Conservation (phyloP, 768 basidiomycete genomes). For the Porphyrellus cyaneotinctus region DNA sequence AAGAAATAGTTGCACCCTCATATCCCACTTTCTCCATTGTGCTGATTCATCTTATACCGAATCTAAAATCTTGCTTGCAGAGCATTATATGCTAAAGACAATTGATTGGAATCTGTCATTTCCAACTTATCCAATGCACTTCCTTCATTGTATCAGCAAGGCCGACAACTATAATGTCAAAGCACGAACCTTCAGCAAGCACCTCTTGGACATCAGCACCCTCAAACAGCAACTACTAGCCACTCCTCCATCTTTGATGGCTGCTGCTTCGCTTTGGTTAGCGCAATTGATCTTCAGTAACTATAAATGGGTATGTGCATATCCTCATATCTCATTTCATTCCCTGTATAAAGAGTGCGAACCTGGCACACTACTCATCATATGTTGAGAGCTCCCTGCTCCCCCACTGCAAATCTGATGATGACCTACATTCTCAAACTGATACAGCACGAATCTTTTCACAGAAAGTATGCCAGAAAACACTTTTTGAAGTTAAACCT, state of each 20-base stretch:
- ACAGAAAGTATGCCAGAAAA: conserved; percentile 85
- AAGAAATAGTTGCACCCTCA: conserved; percentile 90
- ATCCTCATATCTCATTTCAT: not conserved
- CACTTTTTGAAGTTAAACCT: conserved; percentile 79
- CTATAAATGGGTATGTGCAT: conserved; percentile 74
- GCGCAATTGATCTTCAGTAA: conserved; percentile 75
- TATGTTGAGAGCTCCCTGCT: conserved; percentile 78
- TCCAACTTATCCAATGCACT: conserved; percentile 88
- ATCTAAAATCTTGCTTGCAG: conserved; percentile 83
- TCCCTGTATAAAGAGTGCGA: conserved; percentile 56
- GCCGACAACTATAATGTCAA: conserved; percentile 89
- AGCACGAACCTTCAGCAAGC: conserved; percentile 84
- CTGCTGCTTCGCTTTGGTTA: conserved; percentile 85
- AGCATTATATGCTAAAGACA: conserved; percentile 82
- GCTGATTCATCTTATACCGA: conserved; percentile 74
- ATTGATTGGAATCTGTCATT: conserved; percentile 83
- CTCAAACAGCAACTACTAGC: conserved; percentile 77
- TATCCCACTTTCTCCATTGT: conserved; percentile 73
- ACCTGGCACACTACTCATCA: conserved; percentile 82
- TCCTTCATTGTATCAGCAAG: conserved; percentile 85
- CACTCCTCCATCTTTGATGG: conserved; percentile 71
- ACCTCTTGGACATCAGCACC: conserved; percentile 80
- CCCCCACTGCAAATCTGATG: conserved; percentile 81
- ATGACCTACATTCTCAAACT: conserved; percentile 80
- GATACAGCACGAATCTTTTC: conserved; percentile 69